Percentiles rank a stretch among this genome's conserved stretches.
Conservation (phyloP, 805 yeast species). For the Hanseniaspora vineae region DNA sequence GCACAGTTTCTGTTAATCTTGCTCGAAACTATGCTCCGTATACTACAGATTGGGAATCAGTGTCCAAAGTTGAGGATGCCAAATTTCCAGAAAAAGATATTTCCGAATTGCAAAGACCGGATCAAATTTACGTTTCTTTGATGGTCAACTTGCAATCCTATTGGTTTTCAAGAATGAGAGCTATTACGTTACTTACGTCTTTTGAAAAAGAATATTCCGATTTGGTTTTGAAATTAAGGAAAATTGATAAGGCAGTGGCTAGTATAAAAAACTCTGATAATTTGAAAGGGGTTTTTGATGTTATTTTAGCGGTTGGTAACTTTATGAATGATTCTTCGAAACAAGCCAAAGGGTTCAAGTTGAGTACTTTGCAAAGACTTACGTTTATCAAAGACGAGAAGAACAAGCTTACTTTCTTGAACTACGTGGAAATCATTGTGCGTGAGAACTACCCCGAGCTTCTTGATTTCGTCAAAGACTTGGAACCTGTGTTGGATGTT, state of each 20-base stretch:
- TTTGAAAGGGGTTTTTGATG: conserved; percentile 61
- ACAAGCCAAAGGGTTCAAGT: conserved; percentile 85
- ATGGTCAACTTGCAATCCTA: conserved; percentile 75
- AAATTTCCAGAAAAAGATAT: conserved; percentile 57
- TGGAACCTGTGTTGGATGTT: conserved; percentile 39
- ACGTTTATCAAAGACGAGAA: conserved; percentile 83
- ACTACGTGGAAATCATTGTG: conserved; percentile 83
- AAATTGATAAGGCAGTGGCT: conserved; percentile 62
- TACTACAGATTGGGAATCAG: conserved; percentile 51
- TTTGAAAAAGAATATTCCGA: conserved; percentile 73
- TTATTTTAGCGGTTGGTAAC: conserved; percentile 85
- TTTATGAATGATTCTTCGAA: conserved; percentile 90
- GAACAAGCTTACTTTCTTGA: conserved; percentile 79
- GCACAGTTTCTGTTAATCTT: conserved; percentile 59
- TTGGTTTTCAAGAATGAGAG: conserved; percentile 88
- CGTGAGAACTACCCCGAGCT: conserved; percentile 73
- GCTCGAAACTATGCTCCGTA: conserved; percentile 71
- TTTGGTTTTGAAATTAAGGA: conserved; percentile 49
- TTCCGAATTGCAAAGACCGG: conserved; percentile 71
- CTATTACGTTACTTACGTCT: conserved; percentile 53
- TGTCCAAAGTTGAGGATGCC: conserved; percentile 26
- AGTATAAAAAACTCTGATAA: conserved; percentile 53
- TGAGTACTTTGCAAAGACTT: conserved; percentile 79
- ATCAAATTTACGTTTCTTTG: conserved; percentile 68
- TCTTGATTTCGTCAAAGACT: conserved; percentile 65